Evolutionary conservation across 2,329 filamentous ascomycete species (phyloP).

Genomic region (Pleomassaria siparia): DNA sequence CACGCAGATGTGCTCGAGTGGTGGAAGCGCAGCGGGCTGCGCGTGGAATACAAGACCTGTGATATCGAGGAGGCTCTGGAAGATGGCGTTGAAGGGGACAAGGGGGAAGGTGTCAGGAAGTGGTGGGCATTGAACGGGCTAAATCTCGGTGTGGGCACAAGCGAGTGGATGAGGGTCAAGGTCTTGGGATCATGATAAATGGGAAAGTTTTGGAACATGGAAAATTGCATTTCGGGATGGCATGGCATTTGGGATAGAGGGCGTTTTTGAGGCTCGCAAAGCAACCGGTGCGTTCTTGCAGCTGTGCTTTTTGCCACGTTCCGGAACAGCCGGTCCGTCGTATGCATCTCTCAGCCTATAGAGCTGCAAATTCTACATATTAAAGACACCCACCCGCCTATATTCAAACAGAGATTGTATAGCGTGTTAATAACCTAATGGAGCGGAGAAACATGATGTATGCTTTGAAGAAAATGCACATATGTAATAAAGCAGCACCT

Average conservation of each 20-base stretch:
- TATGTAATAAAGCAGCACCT: no score
- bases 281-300: neutral
- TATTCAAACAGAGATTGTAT: no score
- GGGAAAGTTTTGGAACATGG: neutral
- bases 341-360: no score
- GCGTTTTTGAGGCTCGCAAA: neutral
- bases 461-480: no score
- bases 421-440: no score
- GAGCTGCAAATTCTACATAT: no score
- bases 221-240: constrained; percentile 1
- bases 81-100: constrained; percentile 70
- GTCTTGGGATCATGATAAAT: constrained; percentile 53
- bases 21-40: constrained; percentile 79
- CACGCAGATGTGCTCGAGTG: constrained; percentile 85
- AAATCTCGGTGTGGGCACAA: constrained; percentile 78
- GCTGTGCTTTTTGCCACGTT: neutral
- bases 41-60: constrained; percentile 90
- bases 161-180: constrained; percentile 86
- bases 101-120: constrained; percentile 70
- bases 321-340: no score
- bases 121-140: constrained; percentile 91
- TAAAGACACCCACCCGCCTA: no score
- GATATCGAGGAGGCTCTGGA: constrained; percentile 95
- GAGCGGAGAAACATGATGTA: no score
- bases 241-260: neutral